phyloP scores from a whole-genome alignment of 371 early-diverging fungal species.

The Mucor velutinosus region DNA sequence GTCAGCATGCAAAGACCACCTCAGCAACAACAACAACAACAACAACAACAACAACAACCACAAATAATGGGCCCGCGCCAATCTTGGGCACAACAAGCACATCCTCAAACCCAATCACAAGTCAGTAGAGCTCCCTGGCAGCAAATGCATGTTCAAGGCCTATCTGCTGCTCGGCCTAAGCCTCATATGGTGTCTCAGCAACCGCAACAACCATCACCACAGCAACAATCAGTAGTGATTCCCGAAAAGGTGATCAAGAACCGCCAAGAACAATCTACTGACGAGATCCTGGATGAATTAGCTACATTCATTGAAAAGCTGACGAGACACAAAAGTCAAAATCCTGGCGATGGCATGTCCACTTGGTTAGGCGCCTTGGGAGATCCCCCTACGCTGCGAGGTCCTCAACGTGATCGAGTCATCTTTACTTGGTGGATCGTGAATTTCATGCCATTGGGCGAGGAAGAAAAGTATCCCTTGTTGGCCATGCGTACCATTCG shows the following conservation, averaged over 20 bases:
- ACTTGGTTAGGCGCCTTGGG: conserved; percentile 24
- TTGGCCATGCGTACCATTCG: conserved; percentile 43
- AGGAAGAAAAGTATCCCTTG: conserved; percentile 50
- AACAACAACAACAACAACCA: neutral
- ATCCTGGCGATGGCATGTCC: conserved; percentile 9
- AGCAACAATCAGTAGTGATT: neutral
- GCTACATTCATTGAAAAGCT: conserved; percentile 22
- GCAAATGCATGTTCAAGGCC: conserved; percentile 31
- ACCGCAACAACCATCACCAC: conserved; percentile 2
- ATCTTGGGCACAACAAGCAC: conserved; percentile 40
- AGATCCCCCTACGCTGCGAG: conserved; percentile 23
- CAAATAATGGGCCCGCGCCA: conserved; percentile 14
- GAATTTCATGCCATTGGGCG: conserved; percentile 52
- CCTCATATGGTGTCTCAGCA: neutral
- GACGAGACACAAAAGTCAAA: neutral
- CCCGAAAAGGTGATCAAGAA: conserved; percentile 3
- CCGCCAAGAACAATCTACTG: conserved; percentile 21
- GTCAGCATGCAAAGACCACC: neutral
- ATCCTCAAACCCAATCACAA: conserved; percentile 30
- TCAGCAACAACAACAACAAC: neutral
- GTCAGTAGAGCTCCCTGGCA: conserved; percentile 31
- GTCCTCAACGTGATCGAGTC: conserved; percentile 31
- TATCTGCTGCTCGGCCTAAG: conserved; percentile 20
- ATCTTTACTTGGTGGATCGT: conserved; percentile 60
- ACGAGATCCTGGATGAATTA: conserved; percentile 26